These are phyloP conservation scores for Luvunga scandens DNA, from an alignment of 345 rosid species.

Conservation along the genomic window DNA sequence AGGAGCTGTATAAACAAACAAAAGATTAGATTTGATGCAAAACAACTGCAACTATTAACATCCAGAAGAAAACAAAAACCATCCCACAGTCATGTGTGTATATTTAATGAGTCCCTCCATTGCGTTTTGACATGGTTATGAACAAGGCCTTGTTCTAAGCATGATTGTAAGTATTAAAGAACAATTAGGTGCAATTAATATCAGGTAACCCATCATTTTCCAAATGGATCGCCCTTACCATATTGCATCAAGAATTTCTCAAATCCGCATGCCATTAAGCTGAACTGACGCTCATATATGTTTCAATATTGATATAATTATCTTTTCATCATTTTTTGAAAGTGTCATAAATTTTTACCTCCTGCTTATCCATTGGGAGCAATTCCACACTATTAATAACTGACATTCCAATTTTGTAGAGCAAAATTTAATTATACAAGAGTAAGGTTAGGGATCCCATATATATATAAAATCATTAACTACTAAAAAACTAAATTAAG, in stretches of 20 bases:
- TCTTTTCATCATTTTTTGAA: neutral
- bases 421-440: neutral
- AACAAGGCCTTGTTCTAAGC: neutral
- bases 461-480: neutral
- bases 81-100: neutral
- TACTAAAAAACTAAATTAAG: neutral
- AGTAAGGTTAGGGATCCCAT: neutral
- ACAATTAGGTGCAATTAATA: neutral
- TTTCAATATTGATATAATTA: neutral
- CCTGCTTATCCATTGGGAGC: neutral
- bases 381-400: neutral
- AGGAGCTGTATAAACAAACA: constrained; percentile 58
- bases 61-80: neutral
- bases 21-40: constrained; percentile 13
- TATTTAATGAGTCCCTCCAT: neutral
- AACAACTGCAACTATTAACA: constrained; percentile 3
- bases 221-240: neutral
- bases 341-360: neutral
- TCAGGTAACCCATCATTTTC: neutral
- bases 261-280: neutral
- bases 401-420: neutral
- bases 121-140: neutral
- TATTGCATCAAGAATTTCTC: neutral
- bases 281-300: neutral
- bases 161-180: neutral